Evolutionary conservation across 768 basidiomycete genomes (phyloP).

Genomic region (Omphalotus guepiniiformis): DNA sequence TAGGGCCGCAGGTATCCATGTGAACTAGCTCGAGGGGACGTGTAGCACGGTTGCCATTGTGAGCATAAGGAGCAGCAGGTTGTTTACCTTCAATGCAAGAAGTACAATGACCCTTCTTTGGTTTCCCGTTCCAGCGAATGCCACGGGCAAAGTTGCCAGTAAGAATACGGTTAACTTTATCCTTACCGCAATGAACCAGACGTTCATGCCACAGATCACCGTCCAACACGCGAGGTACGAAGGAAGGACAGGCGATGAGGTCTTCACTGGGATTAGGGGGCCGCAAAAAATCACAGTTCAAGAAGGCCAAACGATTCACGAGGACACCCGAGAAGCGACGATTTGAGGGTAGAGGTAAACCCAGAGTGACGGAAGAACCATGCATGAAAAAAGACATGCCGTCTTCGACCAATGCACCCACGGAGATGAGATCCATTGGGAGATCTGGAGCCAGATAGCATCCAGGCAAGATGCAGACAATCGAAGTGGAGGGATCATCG

Average conservation of each 20-base stretch:
- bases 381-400: not conserved
- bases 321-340: not conserved
- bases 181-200: not conserved
- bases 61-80: not conserved
- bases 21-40: not conserved
- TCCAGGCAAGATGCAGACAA: too few species aligned
- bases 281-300: not conserved
- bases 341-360: not conserved
- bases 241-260: too few species aligned
- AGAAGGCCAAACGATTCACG: not conserved
- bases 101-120: not conserved
- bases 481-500: too few species aligned
- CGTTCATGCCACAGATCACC: not conserved
- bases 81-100: not conserved
- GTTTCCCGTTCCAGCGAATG: not conserved
- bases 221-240: not conserved
- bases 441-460: conserved; percentile 1
- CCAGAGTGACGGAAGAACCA: not conserved
- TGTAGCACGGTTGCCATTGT: not conserved
- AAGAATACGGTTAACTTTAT: not conserved
- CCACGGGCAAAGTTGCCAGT: not conserved
- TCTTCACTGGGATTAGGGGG: not conserved
- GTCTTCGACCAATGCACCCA: conserved; percentile 1
- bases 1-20: not conserved
- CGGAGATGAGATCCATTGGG: conserved; percentile 4